These are phyloP conservation scores for Galeopsis tetrahit DNA, from an alignment of 257 asterid species.

Conservation along the genomic window DNA sequence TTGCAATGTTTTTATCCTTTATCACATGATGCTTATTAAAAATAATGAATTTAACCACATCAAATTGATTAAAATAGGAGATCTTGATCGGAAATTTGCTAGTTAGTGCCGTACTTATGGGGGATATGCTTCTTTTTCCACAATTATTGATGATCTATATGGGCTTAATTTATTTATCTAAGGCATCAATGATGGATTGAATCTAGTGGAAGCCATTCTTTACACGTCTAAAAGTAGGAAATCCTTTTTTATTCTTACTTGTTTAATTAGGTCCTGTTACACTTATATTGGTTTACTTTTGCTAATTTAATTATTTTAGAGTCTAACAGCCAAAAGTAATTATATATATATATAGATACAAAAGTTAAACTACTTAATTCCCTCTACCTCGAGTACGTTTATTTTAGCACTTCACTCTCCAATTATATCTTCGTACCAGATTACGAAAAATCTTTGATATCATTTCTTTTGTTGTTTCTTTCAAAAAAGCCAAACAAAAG, in stretches of 20 bases:
- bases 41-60: not conserved
- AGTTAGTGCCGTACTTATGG: slow-evolving; percentile 22
- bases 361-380: not conserved
- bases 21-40: not conserved
- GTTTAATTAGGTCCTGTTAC: not conserved
- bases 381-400: not conserved
- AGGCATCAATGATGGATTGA: slow-evolving; percentile 54
- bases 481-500: slow-evolving; percentile 1
- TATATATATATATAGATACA: not conserved
- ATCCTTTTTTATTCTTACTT: not conserved
- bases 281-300: not conserved
- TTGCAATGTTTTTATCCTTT: too few relatives aligned
- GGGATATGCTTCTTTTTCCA: slow-evolving; percentile 44
- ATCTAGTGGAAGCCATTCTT: slow-evolving; percentile 63
- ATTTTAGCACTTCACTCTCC: not conserved
- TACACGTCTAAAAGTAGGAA: slow-evolving; percentile 60
- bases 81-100: slow-evolving; percentile 24
- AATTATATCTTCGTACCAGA: not conserved
- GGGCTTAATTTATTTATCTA: slow-evolving; percentile 43
- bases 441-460: slow-evolving; percentile 2
- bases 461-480: not conserved
- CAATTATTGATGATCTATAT: slow-evolving; percentile 63
- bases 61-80: not conserved
- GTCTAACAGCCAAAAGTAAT: not conserved
- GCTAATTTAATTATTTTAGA: not conserved